Base-by-base conservation (phyloP, 2,329 filamentous ascomycete genomes). In the Ascochyta lentis region DNA sequence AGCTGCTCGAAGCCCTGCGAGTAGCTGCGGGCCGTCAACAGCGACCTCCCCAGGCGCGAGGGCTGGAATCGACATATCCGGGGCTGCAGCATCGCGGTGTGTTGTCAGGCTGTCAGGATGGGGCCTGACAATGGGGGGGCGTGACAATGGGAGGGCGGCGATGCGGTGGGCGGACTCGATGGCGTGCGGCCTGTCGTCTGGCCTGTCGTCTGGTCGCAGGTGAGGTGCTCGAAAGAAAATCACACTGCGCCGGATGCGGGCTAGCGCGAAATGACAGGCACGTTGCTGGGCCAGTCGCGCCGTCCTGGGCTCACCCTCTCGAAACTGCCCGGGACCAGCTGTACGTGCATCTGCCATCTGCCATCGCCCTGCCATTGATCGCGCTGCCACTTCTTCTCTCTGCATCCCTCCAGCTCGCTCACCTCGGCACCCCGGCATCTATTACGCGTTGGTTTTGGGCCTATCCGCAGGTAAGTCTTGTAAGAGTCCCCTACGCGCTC, bases 71-170 rank as follows among this genome's bases (percentile, higher is more conserved):
- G 79, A 69, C 84, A 82, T 77, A 89, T 77, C 76, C 87, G 84
- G 63, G 86, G 83, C 75, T 89, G 87, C 60, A 91, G 77, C 87
- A 91, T 91, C 44, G 45, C 71, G 53, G 54, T 40, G 45, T 49
- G 50, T 53, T 50, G 12, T 4, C 12, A 31, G 29, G 29, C 12
- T 10, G 29, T 13, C 29, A 29, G 27, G 27, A 7, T 9, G 27
- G 19, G 19, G 19, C 19, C 3, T 19, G 19, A 19, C 19, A 19
- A 19, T 19, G 19, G 19, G 19, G 13, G 49, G 40, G 42, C 61
- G 47, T 40, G 58, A 40, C 56, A 49, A 55, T 46, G 50, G 60
- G 29, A 31, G 49, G 40, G 42, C 44, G 56, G 51, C 52, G 60
- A 57, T 58, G 60, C 65, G 68, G 65, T 67, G 64, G 38, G 45